Base-by-base conservation (phyloP, 2,329 filamentous ascomycete genomes). In the Neophaeococcomyces mojaviensis region DNA sequence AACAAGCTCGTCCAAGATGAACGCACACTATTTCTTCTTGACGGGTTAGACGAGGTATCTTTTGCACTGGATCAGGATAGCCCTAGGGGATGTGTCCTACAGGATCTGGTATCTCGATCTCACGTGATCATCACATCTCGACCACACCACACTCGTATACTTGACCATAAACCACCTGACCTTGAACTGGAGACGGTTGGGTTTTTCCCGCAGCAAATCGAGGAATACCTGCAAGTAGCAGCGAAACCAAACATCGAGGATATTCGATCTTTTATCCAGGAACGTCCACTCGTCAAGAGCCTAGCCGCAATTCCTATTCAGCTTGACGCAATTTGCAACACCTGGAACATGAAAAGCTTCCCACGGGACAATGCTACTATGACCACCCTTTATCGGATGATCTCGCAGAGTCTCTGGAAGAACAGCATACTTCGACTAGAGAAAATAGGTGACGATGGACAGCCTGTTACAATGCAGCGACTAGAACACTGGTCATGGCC, bases 281-380 rank as follows among this genome's bases (percentile, higher is more conserved):
- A 45, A 0, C 61, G 64, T 48, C 40, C 19, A 44, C 52, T 67
- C 5, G 56, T 72, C 8, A 52, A 63, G 39, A 58, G 52, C 4
- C 59, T 72, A 22, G 58, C 67, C 2, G 65, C 61, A n/a, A 70
- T 72, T 34, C 70, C 68, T 0, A 66, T 72, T 47, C 67, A 66
- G 40, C 55, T 73, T 0, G 69, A 72, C 57, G 69, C 68, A 1
- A 46, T 72, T 19, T 72, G 68, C 47, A 66, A 56, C 37, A 62
- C 43, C 13, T 71, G 66, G 67, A 37, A 52, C 0, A 48, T 43
- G 55, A 16, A 12, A 22, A 33, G 20, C 34, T 2, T 33, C 37
- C 33, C 20, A 22, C 19, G 31, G 26, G 3, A 56, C 52, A 2
- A 39, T 10, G 8, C 16, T 18, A 68, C 64, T 2, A 70, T 70